Evolutionary conservation across 306 rosid genomes (phyloP).

Genomic region (Amphicarpaea edgeworthii): DNA sequence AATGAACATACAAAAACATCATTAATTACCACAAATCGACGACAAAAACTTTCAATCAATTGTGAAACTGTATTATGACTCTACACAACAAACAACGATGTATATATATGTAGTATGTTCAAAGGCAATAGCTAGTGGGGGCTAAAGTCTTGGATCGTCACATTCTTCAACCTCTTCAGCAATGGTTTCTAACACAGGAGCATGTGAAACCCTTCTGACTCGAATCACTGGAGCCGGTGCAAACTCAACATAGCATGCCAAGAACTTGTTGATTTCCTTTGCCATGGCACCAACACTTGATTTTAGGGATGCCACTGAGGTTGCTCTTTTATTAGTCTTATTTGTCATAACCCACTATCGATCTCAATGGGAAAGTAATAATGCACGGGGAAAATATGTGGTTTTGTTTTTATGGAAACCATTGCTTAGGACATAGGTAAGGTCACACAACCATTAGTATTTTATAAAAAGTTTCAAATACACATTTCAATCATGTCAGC

Average conservation of each 20-base stretch:
- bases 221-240: slow-evolving; percentile 62
- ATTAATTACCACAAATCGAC: slow-evolving; percentile 29
- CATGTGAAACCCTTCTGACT: slow-evolving; percentile 47
- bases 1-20: neutral
- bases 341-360: neutral
- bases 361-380: neutral
- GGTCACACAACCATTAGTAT: neutral
- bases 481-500: neutral
- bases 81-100: neutral
- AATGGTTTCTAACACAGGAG: slow-evolving; percentile 67
- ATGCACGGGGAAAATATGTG: slow-evolving; percentile 27
- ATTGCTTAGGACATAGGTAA: neutral
- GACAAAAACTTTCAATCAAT: slow-evolving; percentile 24
- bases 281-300: slow-evolving; percentile 51
- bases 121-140: slow-evolving; percentile 8
- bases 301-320: slow-evolving; percentile 13
- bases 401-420: neutral
- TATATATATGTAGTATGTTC: neutral
- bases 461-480: neutral
- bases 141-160: slow-evolving; percentile 3
- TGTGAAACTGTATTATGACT: slow-evolving; percentile 26
- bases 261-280: slow-evolving; percentile 42
- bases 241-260: slow-evolving; percentile 58
- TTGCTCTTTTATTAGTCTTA: slow-evolving; percentile 23
- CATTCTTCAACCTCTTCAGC: slow-evolving; percentile 58